These are phyloP conservation scores for Tillandsia leiboldiana DNA, from an alignment of 176 grass and related monocot species.

Conservation along the genomic window DNA sequence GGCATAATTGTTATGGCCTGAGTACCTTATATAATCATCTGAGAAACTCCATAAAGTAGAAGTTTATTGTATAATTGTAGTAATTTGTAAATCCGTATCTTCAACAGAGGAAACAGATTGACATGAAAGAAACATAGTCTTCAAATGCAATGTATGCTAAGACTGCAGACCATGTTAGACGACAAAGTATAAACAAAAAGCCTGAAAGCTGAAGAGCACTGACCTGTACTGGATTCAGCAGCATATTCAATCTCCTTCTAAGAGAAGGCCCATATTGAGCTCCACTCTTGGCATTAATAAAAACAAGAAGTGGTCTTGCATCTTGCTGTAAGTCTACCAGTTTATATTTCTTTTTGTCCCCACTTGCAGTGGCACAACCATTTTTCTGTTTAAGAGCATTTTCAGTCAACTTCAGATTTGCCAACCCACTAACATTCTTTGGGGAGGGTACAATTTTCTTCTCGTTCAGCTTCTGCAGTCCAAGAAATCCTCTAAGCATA, in stretches of 20 bases:
- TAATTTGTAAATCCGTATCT: too few species aligned
- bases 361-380: conserved; percentile 18
- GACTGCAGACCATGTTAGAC: too few species aligned
- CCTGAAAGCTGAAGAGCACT: neutral
- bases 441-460: conserved; percentile 24
- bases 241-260: conserved; percentile 74
- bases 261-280: conserved; percentile 61
- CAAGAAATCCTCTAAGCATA: conserved; percentile 40
- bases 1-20: neutral
- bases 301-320: conserved; percentile 79
- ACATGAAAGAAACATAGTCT: too few species aligned
- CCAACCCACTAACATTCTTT: conserved; percentile 3
- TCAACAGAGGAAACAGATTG: too few species aligned
- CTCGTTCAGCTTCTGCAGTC: conserved; percentile 34
- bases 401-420: conserved; percentile 32
- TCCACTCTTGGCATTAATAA: conserved; percentile 94
- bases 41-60: too few species aligned
- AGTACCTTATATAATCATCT: too few species aligned
- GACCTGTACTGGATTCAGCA: conserved; percentile 92
- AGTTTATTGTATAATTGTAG: too few species aligned
- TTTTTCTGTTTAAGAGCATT: conserved; percentile 26
- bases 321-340: conserved; percentile 55
- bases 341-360: conserved; percentile 40
- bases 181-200: neutral
- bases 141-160: too few species aligned